phyloP scores from a whole-genome alignment of 2,329 filamentous ascomycete species.

The Alternaria arbusti region DNA sequence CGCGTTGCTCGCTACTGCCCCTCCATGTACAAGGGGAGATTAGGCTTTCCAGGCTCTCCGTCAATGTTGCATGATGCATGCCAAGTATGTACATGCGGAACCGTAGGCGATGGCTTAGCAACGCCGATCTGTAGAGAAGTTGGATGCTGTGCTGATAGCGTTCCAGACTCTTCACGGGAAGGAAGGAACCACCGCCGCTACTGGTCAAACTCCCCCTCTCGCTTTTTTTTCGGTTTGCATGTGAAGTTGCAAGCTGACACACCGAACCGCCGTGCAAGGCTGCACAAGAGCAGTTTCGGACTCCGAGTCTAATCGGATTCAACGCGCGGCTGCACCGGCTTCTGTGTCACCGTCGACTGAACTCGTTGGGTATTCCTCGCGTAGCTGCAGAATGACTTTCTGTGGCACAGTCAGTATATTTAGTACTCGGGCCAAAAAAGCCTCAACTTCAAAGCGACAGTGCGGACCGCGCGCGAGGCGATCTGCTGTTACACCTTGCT shows the following conservation, averaged over 20 bases:
- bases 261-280: slow-evolving; percentile 15
- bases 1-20: slow-evolving; percentile 17
- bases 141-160: neutral
- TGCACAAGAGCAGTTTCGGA: slow-evolving; percentile 13
- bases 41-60: slow-evolving; percentile 5
- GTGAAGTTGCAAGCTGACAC: neutral
- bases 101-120: slow-evolving; percentile 4
- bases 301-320: slow-evolving; percentile 8
- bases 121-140: neutral
- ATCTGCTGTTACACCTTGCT: slow-evolving; percentile 11
- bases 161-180: neutral
- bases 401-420: slow-evolving; percentile 28
- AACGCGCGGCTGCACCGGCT: slow-evolving; percentile 28
- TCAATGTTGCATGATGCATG: slow-evolving; percentile 8
- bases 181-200: neutral
- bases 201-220: neutral
- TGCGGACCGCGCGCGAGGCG: slow-evolving; percentile 17
- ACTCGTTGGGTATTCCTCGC: slow-evolving; percentile 49
- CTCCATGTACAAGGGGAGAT: slow-evolving; percentile 14
- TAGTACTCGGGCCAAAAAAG: neutral
- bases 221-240: neutral
- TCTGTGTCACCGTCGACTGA: slow-evolving; percentile 38
- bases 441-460: neutral
- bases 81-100: slow-evolving; percentile 4
- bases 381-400: slow-evolving; percentile 56